Percentiles rank a stretch among this genome's conserved stretches.
Conservation (phyloP, 2,329 filamentous ascomycete genomes). For the Alternaria atra region DNA sequence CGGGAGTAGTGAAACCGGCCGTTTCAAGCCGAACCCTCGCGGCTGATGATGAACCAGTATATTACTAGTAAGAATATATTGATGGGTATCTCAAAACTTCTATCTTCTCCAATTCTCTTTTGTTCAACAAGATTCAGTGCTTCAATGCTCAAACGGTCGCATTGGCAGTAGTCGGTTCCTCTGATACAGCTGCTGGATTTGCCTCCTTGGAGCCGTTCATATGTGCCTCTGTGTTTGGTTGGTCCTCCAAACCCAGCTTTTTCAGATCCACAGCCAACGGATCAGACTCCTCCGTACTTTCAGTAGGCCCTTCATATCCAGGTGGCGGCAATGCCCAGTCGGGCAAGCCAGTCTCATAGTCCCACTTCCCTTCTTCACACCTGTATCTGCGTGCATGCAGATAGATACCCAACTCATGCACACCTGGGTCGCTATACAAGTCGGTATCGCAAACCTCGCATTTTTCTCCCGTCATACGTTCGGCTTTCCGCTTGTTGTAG, state of each 20-base stretch:
- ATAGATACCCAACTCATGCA: conserved; percentile 91
- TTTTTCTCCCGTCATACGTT: conserved; percentile 87
- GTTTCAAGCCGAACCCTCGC: neutral
- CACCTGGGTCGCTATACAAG: conserved; percentile 90
- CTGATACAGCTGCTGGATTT: neutral
- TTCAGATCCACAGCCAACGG: conserved; percentile 56
- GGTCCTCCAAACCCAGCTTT: conserved; percentile 51
- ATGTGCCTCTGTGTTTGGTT: neutral
- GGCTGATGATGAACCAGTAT: fast-evolving
- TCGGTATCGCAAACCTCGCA: conserved; percentile 86
- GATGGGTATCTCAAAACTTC: conserved; percentile 15
- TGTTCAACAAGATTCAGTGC: neutral
- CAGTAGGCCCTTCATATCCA: conserved; percentile 74
- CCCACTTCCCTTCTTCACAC: conserved; percentile 83
- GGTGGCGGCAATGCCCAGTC: conserved; percentile 85
- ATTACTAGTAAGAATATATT: conserved; percentile 9
- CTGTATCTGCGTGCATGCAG: conserved; percentile 92
- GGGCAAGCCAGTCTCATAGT: conserved; percentile 84
- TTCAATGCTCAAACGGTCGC: neutral
- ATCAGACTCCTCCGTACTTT: conserved; percentile 64
- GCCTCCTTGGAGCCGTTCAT: neutral
- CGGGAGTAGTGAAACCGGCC: neutral
- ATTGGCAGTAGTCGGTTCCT: neutral
- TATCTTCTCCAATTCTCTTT: neutral
- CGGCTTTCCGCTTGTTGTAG: conserved; percentile 89